Evolutionary conservation across 1,284 basidiomycete species (phyloP), one percentile per base, ranked within the genome.

Genomic region (Cryptococcus maquisensis): DNA sequence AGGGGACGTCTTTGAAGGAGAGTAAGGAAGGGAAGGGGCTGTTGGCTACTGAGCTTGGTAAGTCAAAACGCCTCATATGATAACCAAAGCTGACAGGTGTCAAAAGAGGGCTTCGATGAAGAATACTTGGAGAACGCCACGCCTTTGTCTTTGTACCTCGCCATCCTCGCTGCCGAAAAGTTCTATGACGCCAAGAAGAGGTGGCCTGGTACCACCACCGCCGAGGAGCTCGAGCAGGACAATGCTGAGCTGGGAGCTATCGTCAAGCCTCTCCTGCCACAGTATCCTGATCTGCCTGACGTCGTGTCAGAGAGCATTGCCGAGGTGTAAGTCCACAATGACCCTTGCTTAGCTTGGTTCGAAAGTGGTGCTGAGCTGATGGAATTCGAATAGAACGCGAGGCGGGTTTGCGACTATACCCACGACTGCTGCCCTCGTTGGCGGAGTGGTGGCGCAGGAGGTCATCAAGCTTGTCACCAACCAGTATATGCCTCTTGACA

Each of bases 381-480:
- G 26, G 44, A 38, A 37, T 32, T 6, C 4, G n/a, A 15, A 44
- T 61, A 67, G 74, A n/a, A 84, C 81, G 4, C 86, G 94, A 16
- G 83, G 91, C 1, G 91, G 90, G 2, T 86, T 84, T 2, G 85
- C 89, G 1, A 90, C 95, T 63, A 77, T 98, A 1, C 93, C 95
- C 0, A 94, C 92, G 60, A 94, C 87, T 0, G 90, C 96, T 0
- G 93, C 93, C 0, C 85, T 98, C 68, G 77, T 98, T 2, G 96
- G 96, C 15, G 96, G 95, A 0, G 75, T 98, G 18, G 88, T 94
- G 24, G 92, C 92, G n/a, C 96, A 98, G 67, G 96, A 98, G 75
- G 85, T 86, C 7, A 98, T 98, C 82, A 98, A 99, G 81, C 82
- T 98, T 75, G 87, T 97, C 65, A 98, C 95, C 57, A 86, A 86